These are phyloP conservation scores for Millerago galiae DNA, from an alignment of 805 yeast genomes.

Conservation along the genomic window DNA sequence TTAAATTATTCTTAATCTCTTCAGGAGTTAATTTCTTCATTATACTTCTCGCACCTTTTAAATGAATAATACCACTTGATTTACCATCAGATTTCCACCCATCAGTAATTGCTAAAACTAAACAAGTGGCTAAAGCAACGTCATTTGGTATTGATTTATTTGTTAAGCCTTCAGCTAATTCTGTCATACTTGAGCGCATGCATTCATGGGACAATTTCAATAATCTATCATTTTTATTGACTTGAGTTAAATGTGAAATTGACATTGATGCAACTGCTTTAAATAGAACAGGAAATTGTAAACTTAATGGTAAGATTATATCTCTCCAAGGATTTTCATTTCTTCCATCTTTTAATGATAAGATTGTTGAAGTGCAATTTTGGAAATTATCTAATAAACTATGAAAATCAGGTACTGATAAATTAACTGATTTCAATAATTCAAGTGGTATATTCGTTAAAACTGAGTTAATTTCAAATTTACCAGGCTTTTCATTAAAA, in stretches of 20 bases:
- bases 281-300: conserved; percentile 48
- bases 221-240: conserved; percentile 3
- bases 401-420: conserved; percentile 12
- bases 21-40: conserved; percentile 34
- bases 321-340: conserved; percentile 66
- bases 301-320: conserved; percentile 48
- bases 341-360: conserved; percentile 61
- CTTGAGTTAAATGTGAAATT: conserved; percentile 37
- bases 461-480: background rate
- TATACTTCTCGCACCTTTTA: conserved; percentile 60
- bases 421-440: background rate
- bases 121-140: conserved; percentile 59
- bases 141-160: conserved; percentile 47
- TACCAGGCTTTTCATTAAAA: background rate
- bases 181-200: conserved; percentile 31
- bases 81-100: conserved; percentile 61
- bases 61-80: conserved; percentile 60
- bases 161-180: conserved; percentile 50
- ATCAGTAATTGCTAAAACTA: conserved; percentile 58
- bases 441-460: background rate
- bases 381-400: conserved; percentile 32
- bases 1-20: conserved; percentile 9
- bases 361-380: conserved; percentile 42
- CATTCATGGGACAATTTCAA: conserved; percentile 4
- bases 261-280: conserved; percentile 66